Evolutionary conservation across 2,329 filamentous ascomycete species (phyloP), one percentile per base, ranked within the genome.

Genomic region (Claviceps spartinae): DNA sequence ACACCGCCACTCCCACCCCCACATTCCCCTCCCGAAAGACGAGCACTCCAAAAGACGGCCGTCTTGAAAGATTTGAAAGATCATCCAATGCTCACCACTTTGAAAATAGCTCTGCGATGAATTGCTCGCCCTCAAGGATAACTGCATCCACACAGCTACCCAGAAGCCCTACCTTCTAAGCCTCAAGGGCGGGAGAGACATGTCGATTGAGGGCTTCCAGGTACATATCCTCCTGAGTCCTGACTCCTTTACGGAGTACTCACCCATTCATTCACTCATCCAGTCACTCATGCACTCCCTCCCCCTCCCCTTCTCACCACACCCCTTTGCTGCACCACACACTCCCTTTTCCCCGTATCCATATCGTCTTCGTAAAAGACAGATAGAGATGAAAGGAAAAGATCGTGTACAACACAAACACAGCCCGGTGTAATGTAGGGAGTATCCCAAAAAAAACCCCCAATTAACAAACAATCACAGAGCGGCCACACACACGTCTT

Each of bases 401-500:
- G n/a, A 8, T 22, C 20, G 2, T 9, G 26, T 30, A 30, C 26
- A 30, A 30, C 26, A 9, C 26, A 30, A 30, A 30, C 26, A 30
- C 6, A 30, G 26, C 26, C 9, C 26, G 8, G 2, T 30, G 8
- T 30, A 9, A 8, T 30, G 8, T 30, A 30, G 26, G 7, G 7
- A 9, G 8, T 30, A 8, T 20, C 18, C n/a, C 40, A 42, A 6
- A 44, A 44, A 26, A 26, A 26, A 44, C 16, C 7, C 16, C 13
- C 14, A 16, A 18, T 7, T 16, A 42, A 18, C 40, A 20, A 13
- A 42, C 7, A 22, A 13, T 2, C n/a, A 3, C 54, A 81, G 82
- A 72, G 75, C 48, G 83, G 77, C 0, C 77, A 83, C 49, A 82
- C 82, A 0, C 85, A 89, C 61, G 81, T 73, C 0, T 88, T 88